These are phyloP conservation scores for Phylloporus arenicola DNA, from an alignment of 768 basidiomycete species.

Conservation along the genomic window DNA sequence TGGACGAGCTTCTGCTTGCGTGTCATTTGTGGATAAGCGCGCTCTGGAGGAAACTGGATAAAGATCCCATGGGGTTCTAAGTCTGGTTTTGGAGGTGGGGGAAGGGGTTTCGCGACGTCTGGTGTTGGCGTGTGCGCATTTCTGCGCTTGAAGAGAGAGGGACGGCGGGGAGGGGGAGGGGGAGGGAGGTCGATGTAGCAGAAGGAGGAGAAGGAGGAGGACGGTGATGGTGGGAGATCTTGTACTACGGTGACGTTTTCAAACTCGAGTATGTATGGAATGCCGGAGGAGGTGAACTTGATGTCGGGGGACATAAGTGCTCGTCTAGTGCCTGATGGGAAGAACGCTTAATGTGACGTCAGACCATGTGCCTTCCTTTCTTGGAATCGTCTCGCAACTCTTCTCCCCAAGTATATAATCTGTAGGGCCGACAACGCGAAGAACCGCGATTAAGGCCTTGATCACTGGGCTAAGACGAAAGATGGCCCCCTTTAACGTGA, in stretches of 20 bases:
- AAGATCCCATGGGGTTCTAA: slow-evolving; percentile 16
- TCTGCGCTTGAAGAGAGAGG: slow-evolving; percentile 26
- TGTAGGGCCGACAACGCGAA: too few relatives aligned
- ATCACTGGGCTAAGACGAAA: too few relatives aligned
- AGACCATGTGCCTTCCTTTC: slow-evolving; percentile 26
- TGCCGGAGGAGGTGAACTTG: slow-evolving; percentile 27
- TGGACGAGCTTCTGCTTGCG: slow-evolving; percentile 23
- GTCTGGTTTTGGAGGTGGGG: slow-evolving; percentile 8
- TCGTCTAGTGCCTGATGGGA: not conserved
- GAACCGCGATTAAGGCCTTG: too few relatives aligned
- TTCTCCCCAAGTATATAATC: too few relatives aligned
- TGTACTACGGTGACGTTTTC: slow-evolving; percentile 21
- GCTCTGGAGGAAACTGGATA: slow-evolving; percentile 18
- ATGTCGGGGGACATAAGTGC: slow-evolving; percentile 4
- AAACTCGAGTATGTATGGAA: slow-evolving; percentile 29
- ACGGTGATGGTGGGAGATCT: not conserved
- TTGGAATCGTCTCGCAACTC: slow-evolving; percentile 17
- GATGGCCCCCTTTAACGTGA: too few relatives aligned
- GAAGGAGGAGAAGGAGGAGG: slow-evolving; percentile 25
- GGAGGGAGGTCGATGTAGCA: slow-evolving; percentile 21
- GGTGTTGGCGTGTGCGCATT: not conserved
- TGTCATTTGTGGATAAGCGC: slow-evolving; percentile 1
- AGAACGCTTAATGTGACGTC: slow-evolving; percentile 22
- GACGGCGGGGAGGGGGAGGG: slow-evolving; percentile 7
- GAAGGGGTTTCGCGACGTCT: slow-evolving; percentile 15